Conservation (phyloP, 2,329 filamentous ascomycete species). For the Colletotrichum tropicicola region DNA sequence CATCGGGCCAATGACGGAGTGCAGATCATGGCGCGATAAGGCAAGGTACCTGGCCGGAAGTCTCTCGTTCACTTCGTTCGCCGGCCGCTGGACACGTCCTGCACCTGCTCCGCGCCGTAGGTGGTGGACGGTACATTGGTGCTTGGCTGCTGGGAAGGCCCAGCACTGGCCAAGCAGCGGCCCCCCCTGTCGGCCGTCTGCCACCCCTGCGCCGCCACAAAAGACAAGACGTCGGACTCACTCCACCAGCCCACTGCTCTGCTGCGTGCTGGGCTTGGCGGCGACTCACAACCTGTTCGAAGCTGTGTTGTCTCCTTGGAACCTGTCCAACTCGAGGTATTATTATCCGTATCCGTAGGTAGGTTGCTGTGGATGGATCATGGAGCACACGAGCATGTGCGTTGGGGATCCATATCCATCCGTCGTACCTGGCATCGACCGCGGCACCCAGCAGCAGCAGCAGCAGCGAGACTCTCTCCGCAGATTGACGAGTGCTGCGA, state of each 20-base stretch:
- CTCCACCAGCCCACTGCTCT: slow-evolving; percentile 18
- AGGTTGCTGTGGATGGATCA: too few species aligned
- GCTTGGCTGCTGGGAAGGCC: too few species aligned
- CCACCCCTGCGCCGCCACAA: background rate
- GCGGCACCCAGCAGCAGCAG: background rate
- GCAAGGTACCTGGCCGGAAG: slow-evolving; percentile 24
- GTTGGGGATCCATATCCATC: slow-evolving; percentile 5
- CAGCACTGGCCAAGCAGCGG: slow-evolving; percentile 15
- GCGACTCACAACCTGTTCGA: slow-evolving; percentile 16
- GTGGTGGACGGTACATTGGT: too few species aligned
- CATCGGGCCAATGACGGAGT: slow-evolving; percentile 24
- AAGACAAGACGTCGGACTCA: background rate
- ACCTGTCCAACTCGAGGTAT: background rate
- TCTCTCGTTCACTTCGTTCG: slow-evolving; percentile 10
- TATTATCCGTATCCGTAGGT: too few species aligned
- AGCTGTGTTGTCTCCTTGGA: slow-evolving; percentile 20
- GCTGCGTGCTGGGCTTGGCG: slow-evolving; percentile 10
- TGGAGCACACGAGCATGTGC: slow-evolving; percentile 20
- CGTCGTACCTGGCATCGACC: slow-evolving; percentile 4
- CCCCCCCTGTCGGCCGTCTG: slow-evolving; percentile 1
- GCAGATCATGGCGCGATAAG: slow-evolving; percentile 30
- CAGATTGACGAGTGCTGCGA: background rate
- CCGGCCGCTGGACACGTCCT: background rate
- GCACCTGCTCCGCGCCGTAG: too few species aligned
- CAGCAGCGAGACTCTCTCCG: background rate